Percentiles rank a stretch among this genome's conserved stretches.
Conservation (phyloP, 2,329 filamentous ascomycete species). For the Monosporascus sp. region DNA sequence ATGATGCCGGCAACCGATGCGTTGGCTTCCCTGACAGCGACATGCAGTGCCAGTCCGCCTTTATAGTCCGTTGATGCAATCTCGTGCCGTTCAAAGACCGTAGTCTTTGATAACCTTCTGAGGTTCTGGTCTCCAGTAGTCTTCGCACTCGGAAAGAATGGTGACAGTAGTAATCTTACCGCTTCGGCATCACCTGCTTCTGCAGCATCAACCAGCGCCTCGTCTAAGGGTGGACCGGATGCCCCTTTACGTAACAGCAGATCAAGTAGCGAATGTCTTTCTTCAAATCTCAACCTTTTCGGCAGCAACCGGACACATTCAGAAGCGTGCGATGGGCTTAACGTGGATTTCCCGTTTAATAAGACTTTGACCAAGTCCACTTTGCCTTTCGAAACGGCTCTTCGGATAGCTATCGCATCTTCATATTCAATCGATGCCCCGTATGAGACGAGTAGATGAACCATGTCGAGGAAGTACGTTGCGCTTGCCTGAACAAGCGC, state of each 20-base stretch:
- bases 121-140: slow-evolving; percentile 21
- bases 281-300: slow-evolving; percentile 39
- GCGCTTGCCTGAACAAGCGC: slow-evolving; percentile 45
- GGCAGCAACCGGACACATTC: slow-evolving; percentile 46
- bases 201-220: slow-evolving; percentile 46
- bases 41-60: slow-evolving; percentile 44
- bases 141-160: slow-evolving; percentile 37
- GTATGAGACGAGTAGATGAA: slow-evolving; percentile 46
- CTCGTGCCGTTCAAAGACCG: slow-evolving; percentile 38
- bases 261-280: slow-evolving; percentile 39
- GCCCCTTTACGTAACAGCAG: slow-evolving; percentile 48
- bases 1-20: slow-evolving; percentile 40
- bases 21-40: slow-evolving; percentile 43
- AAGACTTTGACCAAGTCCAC: slow-evolving; percentile 42
- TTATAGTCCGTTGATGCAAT: slow-evolving; percentile 49
- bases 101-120: slow-evolving; percentile 23
- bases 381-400: slow-evolving; percentile 42
- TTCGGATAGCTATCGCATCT: slow-evolving; percentile 43
- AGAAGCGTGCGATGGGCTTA: slow-evolving; percentile 43
- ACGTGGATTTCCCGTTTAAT: slow-evolving; percentile 36
- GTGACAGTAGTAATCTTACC: slow-evolving; percentile 44
- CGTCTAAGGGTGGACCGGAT: slow-evolving; percentile 38
- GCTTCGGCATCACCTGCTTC: slow-evolving; percentile 43
- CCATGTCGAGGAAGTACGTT: slow-evolving; percentile 49
- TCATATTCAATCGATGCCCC: slow-evolving; percentile 52